Conservation (phyloP, 495 filamentous ascomycete genomes). For the Lasiosphaeria ovina region DNA sequence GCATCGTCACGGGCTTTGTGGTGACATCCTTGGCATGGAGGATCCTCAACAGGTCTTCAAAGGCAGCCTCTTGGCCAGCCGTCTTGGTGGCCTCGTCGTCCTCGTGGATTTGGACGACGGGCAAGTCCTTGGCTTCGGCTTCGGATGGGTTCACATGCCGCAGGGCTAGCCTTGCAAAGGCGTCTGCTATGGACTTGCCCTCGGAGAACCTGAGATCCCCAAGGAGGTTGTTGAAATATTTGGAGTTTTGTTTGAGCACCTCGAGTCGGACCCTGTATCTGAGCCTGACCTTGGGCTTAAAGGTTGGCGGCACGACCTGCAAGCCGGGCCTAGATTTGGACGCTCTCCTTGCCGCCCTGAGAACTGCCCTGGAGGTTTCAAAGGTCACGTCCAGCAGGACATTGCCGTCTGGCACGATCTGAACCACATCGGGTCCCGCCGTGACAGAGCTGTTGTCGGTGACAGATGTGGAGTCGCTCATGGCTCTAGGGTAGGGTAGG, state of each 20-base stretch:
- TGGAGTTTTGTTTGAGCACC: conserved; percentile 48
- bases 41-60: conserved; percentile 56
- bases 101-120: conserved; percentile 54
- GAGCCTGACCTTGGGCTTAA: conserved; percentile 33
- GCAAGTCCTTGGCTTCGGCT: conserved; percentile 48
- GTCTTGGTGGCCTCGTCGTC: conserved; percentile 57
- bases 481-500: conserved; percentile 6
- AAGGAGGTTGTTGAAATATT: conserved; percentile 59
- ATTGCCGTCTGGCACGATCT: conserved; percentile 53
- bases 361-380: conserved; percentile 47
- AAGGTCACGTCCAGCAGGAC: conserved; percentile 55
- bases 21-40: conserved; percentile 49
- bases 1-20: conserved; percentile 43
- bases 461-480: conserved; percentile 21
- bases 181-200: conserved; percentile 43
- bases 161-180: conserved; percentile 41
- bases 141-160: conserved; percentile 43
- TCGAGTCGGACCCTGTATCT: conserved; percentile 40
- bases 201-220: conserved; percentile 51
- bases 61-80: conserved; percentile 46
- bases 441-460: conserved; percentile 13
- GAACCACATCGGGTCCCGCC: conserved; percentile 30
- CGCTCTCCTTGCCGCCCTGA: conserved; percentile 28
- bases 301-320: conserved; percentile 20
- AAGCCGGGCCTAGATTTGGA: conserved; percentile 23